These are phyloP conservation scores for Schizophyllum commune DNA, from an alignment of 1,284 basidiomycete genomes.

Conservation along the genomic window DNA sequence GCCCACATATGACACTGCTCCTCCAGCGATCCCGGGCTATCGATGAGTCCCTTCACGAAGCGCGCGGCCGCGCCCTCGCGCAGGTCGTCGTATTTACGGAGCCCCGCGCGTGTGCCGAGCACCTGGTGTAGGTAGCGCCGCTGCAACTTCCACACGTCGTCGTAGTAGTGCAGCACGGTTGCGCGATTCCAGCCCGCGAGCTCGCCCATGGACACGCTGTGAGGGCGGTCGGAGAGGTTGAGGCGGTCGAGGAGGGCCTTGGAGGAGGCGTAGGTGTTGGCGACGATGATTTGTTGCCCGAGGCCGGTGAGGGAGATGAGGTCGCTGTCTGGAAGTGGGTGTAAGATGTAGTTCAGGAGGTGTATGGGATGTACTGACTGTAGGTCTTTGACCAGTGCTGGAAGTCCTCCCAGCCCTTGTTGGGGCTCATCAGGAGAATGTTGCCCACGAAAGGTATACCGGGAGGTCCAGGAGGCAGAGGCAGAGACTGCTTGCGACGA, in stretches of 20 bases:
- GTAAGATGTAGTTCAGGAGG: neutral
- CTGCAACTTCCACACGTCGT: slow-evolving; percentile 2
- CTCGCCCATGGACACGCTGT: slow-evolving; percentile 2
- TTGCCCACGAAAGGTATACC: slow-evolving; percentile 9
- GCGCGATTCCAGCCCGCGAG: neutral
- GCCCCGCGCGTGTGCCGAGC: neutral
- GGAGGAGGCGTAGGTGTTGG: slow-evolving; percentile 8
- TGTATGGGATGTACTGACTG: neutral
- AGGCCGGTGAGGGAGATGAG: slow-evolving; percentile 7
- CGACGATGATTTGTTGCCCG: slow-evolving; percentile 9
- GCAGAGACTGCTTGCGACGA: neutral
- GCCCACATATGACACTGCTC: slow-evolving; percentile 24
- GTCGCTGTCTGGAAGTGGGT: neutral
- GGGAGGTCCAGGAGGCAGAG: slow-evolving; percentile 10
- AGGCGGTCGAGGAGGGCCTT: slow-evolving; percentile 11
- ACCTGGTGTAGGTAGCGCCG: neutral
- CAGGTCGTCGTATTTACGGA: neutral
- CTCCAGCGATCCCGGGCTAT: slow-evolving; percentile 12
- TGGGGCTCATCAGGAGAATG: slow-evolving; percentile 1
- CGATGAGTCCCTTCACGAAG: neutral
- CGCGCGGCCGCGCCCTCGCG: neutral
- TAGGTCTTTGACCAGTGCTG: slow-evolving; percentile 1
- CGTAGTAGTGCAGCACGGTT: neutral
- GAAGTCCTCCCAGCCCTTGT: slow-evolving; percentile 2
- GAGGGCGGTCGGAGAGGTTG: slow-evolving; percentile 9